A percentile compares a stretch with the other conserved stretches of the same genome.
These are phyloP conservation scores for Termitomyces sp. DNA, from an alignment of 768 basidiomycete genomes.

Conservation along the genomic window DNA sequence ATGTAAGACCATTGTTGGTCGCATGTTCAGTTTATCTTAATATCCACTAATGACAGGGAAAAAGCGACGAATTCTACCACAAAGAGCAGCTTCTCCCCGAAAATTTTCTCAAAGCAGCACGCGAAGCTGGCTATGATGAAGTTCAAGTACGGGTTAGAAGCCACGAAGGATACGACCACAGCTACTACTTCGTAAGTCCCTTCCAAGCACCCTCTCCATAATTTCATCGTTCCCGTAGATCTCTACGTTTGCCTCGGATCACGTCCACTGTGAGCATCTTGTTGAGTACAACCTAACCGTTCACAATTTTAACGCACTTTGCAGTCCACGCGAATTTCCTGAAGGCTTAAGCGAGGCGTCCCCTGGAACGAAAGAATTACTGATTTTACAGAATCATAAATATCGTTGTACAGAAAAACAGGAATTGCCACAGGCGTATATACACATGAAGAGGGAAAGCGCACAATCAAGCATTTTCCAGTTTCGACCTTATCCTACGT, in stretches of 20 bases:
- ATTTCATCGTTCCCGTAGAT: constrained; percentile 47
- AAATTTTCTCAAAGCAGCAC: constrained; percentile 78
- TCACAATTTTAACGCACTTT: constrained; percentile 17
- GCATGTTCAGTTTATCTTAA: not conserved
- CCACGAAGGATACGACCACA: constrained; percentile 86
- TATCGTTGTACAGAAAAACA: constrained; percentile 2
- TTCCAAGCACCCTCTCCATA: not conserved
- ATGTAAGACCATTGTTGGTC: constrained; percentile 45
- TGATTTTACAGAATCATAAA: not conserved
- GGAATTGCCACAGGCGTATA: constrained; percentile 9
- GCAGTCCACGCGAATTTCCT: constrained; percentile 87
- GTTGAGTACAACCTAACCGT: constrained; percentile 13
- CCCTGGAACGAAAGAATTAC: not conserved
- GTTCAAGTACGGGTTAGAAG: constrained; percentile 74
- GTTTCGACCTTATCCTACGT: constrained; percentile 41
- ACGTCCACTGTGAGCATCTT: constrained; percentile 73
- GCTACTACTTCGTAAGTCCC: constrained; percentile 75
- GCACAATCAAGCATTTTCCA: constrained; percentile 13
- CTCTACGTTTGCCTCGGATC: constrained; percentile 86
- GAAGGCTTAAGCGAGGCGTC: constrained; percentile 49
- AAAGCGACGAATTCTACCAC: constrained; percentile 79
- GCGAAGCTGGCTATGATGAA: constrained; percentile 70
- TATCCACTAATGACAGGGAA: constrained; percentile 49
- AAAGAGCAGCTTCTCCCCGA: constrained; percentile 89
- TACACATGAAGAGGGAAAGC: constrained; percentile 6